These are phyloP conservation scores for Hemileia vastatrix DNA, from an alignment of 1,284 basidiomycete species.

Conservation along the genomic window DNA sequence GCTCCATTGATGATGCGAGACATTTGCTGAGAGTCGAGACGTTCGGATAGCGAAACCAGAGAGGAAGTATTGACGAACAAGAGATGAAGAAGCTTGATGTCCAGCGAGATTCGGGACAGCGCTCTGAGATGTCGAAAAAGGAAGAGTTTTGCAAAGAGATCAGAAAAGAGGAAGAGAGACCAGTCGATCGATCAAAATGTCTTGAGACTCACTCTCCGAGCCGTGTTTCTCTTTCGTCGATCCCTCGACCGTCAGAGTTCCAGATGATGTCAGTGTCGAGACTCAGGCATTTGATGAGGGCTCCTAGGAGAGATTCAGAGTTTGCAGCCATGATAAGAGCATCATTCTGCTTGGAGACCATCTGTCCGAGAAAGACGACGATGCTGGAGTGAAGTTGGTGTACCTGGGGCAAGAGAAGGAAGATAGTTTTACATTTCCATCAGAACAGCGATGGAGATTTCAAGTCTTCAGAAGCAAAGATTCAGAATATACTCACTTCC, in stretches of 20 bases:
- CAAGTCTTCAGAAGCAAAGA: neutral
- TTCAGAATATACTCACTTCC: neutral
- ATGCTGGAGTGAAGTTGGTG: neutral
- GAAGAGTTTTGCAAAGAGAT: neutral
- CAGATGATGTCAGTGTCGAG: neutral
- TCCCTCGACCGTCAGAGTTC: neutral
- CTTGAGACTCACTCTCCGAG: neutral
- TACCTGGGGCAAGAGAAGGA: neutral
- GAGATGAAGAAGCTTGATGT: neutral
- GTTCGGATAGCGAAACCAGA: neutral
- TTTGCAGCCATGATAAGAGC: neutral
- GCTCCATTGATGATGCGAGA: neutral
- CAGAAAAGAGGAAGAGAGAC: neutral
- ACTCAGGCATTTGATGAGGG: neutral
- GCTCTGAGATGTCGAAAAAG: neutral
- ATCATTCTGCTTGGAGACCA: neutral
- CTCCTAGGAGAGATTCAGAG: neutral
- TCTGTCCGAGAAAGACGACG: neutral
- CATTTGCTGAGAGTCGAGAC: neutral
- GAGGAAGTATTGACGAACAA: neutral
- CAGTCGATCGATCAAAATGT: neutral
- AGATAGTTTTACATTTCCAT: neutral
- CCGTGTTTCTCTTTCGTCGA: neutral
- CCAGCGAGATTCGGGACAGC: neutral
- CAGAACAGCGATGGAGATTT: neutral